Evolutionary conservation across 257 asterid genomes (phyloP).

Genomic region (Plectranthus barbatus): DNA sequence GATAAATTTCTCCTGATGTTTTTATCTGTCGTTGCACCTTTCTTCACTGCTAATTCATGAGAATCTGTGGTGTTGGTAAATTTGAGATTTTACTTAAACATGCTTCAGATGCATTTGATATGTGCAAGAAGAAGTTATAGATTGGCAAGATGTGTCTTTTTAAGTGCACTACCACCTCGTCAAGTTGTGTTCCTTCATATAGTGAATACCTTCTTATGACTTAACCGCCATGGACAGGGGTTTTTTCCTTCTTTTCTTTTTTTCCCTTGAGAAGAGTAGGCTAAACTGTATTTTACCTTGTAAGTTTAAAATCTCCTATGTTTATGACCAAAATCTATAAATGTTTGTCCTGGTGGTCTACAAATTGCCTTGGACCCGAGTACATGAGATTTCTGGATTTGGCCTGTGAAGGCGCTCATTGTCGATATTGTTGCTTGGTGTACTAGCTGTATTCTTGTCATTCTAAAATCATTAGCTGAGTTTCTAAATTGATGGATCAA

Average conservation of each 20-base stretch:
- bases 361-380: background rate
- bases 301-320: too few relatives aligned
- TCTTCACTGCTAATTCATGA: background rate
- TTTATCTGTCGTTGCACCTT: background rate
- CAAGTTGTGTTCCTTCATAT: background rate
- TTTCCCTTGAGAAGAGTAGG: background rate
- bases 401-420: background rate
- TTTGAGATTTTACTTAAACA: background rate
- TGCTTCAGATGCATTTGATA: background rate
- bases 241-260: background rate
- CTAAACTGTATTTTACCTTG: background rate
- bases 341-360: background rate
- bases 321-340: too few relatives aligned
- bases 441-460: too few relatives aligned
- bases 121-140: background rate
- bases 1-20: constrained; percentile 22
- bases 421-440: background rate
- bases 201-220: background rate
- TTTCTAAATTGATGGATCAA: background rate
- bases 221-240: background rate
- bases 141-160: background rate
- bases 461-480: background rate
- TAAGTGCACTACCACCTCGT: background rate
- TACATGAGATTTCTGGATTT: background rate
- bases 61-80: background rate